Conservation (phyloP, 805 yeast species). For the Vanderwaltozyma verrucispora region DNA sequence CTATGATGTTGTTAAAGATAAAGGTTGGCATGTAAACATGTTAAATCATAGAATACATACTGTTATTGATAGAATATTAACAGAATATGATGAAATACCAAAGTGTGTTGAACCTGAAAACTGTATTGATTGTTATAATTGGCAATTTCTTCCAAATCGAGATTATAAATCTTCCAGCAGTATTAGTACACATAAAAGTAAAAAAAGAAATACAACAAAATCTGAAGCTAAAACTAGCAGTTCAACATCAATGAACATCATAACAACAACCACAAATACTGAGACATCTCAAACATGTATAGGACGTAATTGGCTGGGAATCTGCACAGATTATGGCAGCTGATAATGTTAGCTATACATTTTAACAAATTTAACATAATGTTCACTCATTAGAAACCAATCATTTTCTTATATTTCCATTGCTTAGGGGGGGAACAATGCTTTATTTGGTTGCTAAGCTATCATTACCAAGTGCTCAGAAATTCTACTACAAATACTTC, state of each 20-base stretch:
- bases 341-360: too few species aligned
- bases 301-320: conserved; percentile 28
- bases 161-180: conserved; percentile 8
- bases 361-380: too few species aligned
- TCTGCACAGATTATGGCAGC: conserved; percentile 22
- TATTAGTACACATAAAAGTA: conserved; percentile 8
- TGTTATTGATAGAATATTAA: conserved; percentile 72
- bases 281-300: conserved; percentile 17
- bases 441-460: too few species aligned
- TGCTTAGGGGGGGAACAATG: too few species aligned
- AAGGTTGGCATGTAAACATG: conserved; percentile 85
- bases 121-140: conserved; percentile 82
- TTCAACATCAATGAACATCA: too few species aligned
- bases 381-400: too few species aligned
- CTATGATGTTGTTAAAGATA: conserved; percentile 81
- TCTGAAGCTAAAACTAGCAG: too few species aligned
- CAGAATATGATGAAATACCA: conserved; percentile 68
- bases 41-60: conserved; percentile 84
- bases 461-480: too few species aligned
- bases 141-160: conserved; percentile 57
- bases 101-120: conserved; percentile 65
- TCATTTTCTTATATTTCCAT: too few species aligned
- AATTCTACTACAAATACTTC: too few species aligned
- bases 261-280: too few species aligned
- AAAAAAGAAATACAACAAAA: too few species aligned